Evolutionary conservation across 768 basidiomycete genomes (phyloP).

Genomic region (Agaricus subrufescens): DNA sequence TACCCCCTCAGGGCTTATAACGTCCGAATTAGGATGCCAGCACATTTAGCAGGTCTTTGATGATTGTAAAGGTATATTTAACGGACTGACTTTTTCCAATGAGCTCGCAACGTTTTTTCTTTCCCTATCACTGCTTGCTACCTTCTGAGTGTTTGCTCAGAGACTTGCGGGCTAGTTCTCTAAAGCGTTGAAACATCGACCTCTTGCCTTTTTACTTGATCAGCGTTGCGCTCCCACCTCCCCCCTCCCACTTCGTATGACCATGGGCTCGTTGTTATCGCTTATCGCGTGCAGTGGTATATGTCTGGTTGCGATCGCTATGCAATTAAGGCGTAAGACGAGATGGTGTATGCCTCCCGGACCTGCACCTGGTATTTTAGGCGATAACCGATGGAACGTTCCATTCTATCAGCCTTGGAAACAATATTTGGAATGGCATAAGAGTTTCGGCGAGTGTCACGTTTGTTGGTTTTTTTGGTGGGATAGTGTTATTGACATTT

Average conservation of each 20-base stretch:
- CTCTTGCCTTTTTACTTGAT: too few species aligned
- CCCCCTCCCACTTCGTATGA: neutral
- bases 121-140: neutral
- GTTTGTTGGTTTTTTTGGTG: neutral
- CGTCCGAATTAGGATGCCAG: constrained; percentile 4
- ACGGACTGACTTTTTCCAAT: neutral
- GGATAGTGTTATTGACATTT: neutral
- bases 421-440: constrained; percentile 16
- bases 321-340: constrained; percentile 4
- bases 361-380: constrained; percentile 12
- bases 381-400: constrained; percentile 14
- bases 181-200: too few species aligned
- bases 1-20: neutral
- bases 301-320: neutral
- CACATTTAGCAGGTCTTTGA: neutral
- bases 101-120: neutral
- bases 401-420: constrained; percentile 15
- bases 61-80: constrained; percentile 5
- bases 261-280: neutral
- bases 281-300: constrained; percentile 4
- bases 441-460: constrained; percentile 13
- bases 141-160: neutral
- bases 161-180: too few species aligned
- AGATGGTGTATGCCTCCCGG: constrained; percentile 14
- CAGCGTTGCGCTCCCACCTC: too few species aligned